Conservation (phyloP, 805 yeast genomes). For the Hanseniaspora nectarophila region DNA sequence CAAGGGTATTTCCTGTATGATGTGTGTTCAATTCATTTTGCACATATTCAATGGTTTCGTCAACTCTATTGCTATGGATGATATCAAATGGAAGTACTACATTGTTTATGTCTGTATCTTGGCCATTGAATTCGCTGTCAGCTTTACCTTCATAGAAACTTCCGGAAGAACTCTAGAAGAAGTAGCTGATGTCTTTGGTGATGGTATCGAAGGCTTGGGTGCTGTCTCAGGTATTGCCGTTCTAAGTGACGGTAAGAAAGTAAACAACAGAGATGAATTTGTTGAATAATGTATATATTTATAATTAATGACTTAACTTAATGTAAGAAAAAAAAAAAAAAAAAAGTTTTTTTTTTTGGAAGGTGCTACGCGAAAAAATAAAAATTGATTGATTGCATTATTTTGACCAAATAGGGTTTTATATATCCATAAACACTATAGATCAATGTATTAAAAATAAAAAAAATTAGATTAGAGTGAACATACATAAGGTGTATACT, state of each 20-base stretch:
- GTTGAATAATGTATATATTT: constrained; percentile 1
- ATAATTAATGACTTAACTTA: no score
- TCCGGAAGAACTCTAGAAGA: constrained; percentile 32
- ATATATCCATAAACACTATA: no score
- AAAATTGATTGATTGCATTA: no score
- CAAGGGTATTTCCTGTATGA: constrained; percentile 24
- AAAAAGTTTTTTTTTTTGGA: no score
- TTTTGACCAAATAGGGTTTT: no score
- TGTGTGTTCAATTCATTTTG: constrained; percentile 19
- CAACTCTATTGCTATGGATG: constrained; percentile 31
- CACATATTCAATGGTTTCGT: constrained; percentile 28
- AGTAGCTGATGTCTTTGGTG: constrained; percentile 29
- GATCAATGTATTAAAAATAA: no score
- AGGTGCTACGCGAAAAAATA: no score
- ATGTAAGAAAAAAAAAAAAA: no score
- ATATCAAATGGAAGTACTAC: constrained; percentile 29
- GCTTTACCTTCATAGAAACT: constrained; percentile 30
- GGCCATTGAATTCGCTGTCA: constrained; percentile 24
- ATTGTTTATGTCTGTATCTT: constrained; percentile 28
- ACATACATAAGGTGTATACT: no score
- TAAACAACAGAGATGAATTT: neutral
- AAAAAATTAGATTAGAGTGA: neutral
- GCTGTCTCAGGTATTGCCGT: constrained; percentile 3
- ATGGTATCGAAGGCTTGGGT: constrained; percentile 17
- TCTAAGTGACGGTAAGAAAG: constrained; percentile 9